Evolutionary conservation across 1,284 basidiomycete species (phyloP).

Genomic region (Ganoderma sinense): DNA sequence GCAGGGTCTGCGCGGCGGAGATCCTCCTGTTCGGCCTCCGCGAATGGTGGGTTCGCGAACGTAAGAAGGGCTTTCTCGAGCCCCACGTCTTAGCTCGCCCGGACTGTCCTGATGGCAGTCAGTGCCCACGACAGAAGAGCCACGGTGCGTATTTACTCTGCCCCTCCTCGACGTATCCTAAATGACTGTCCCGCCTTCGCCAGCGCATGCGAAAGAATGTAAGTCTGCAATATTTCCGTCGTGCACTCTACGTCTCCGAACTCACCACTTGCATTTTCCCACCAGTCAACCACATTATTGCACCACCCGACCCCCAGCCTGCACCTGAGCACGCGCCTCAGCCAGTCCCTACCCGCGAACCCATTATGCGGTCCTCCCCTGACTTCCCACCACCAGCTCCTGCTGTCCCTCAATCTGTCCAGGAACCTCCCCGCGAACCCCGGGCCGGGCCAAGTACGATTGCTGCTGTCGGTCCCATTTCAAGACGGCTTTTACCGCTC

Average conservation of each 20-base stretch:
- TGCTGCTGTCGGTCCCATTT: background rate
- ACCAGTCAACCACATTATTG: conserved; percentile 59
- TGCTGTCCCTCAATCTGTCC: background rate
- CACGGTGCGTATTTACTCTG: conserved; percentile 54
- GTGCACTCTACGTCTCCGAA: background rate
- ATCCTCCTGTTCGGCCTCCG: conserved; percentile 75
- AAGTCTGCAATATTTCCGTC: conserved; percentile 35
- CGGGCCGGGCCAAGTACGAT: background rate
- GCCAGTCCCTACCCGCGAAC: conserved; percentile 14
- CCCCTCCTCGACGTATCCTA: background rate
- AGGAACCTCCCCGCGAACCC: background rate
- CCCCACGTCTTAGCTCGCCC: conserved; percentile 57
- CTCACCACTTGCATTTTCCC: conserved; percentile 7
- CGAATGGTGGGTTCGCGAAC: conserved; percentile 83
- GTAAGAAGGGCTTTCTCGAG: conserved; percentile 69
- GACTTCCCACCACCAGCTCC: conserved; percentile 19
- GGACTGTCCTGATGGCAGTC: conserved; percentile 67
- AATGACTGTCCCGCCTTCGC: background rate
- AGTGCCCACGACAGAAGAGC: conserved; percentile 67
- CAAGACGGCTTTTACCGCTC: conserved; percentile 15
- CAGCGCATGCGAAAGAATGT: conserved; percentile 79
- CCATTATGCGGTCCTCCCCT: conserved; percentile 9
- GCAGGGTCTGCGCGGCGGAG: conserved; percentile 75
- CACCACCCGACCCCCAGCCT: conserved; percentile 30
- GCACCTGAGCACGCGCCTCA: background rate